These are phyloP conservation scores for Aphanomyces astaci DNA, from an alignment of 352 stramenopile genomes.

Conservation along the genomic window DNA sequence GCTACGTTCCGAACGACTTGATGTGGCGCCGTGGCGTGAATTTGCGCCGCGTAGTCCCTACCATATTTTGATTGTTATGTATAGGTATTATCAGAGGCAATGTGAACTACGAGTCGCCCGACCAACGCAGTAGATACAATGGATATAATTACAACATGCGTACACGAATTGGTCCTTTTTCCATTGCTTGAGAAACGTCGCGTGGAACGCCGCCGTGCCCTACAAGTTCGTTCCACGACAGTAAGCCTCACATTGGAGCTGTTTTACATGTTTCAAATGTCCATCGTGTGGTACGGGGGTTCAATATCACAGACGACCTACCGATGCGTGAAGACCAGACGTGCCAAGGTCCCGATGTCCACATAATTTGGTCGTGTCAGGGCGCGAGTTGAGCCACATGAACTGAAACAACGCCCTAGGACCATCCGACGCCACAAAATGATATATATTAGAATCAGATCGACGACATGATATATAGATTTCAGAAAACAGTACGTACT, in stretches of 20 bases:
- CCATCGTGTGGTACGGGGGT: too few species aligned
- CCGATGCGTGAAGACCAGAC: background rate
- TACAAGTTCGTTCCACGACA: too few species aligned
- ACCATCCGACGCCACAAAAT: too few species aligned
- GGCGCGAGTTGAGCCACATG: slow-evolving; percentile 63
- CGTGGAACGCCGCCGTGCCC: slow-evolving; percentile 33
- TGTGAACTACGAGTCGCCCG: too few species aligned
- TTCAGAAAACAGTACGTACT: slow-evolving; percentile 28
- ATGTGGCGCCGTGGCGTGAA: background rate
- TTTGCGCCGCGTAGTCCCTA: slow-evolving; percentile 18
- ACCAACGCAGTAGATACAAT: too few species aligned
- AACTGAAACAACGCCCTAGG: slow-evolving; percentile 64
- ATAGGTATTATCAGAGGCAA: too few species aligned
- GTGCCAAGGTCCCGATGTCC: slow-evolving; percentile 33
- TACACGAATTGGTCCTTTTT: slow-evolving; percentile 63
- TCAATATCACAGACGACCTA: background rate
- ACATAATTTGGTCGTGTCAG: slow-evolving; percentile 62
- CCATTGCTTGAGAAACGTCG: slow-evolving; percentile 79
- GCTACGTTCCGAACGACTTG: background rate
- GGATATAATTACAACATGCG: slow-evolving; percentile 18
- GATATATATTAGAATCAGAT: too few species aligned
- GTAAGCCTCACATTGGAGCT: background rate
- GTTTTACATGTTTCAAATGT: slow-evolving; percentile 1
- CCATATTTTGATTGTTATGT: too few species aligned
- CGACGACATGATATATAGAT: background rate